Percentiles rank a stretch among this genome's conserved stretches.
phyloP scores from a whole-genome alignment of 768 basidiomycete genomes.

The Steccherinum ochraceum region DNA sequence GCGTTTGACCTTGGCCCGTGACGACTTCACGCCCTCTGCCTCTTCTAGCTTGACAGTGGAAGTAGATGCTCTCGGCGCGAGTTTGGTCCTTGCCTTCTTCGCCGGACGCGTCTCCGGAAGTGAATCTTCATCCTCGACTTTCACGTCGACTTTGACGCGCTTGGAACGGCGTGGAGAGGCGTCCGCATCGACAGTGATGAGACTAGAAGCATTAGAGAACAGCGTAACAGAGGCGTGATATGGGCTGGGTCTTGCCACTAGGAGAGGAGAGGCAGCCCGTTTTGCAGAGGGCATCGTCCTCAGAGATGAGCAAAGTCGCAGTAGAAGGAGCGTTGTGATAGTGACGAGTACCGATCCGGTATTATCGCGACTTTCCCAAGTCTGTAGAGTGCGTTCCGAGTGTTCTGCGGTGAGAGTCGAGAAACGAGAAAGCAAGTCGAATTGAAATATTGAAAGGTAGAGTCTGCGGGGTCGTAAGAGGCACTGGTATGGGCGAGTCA shows the following conservation, averaged over 20 bases:
- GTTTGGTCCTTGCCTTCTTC: slow-evolving; percentile 2
- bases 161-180: slow-evolving; percentile 9
- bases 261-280: slow-evolving; percentile 22
- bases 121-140: slow-evolving; percentile 12
- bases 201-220: slow-evolving; percentile 20
- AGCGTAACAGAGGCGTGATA: slow-evolving; percentile 39
- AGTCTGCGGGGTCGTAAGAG: too few relatives aligned
- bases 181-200: not conserved
- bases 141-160: slow-evolving; percentile 15
- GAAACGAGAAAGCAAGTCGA: too few relatives aligned
- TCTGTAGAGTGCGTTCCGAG: too few relatives aligned
- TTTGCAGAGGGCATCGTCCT: slow-evolving; percentile 3
- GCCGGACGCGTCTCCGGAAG: slow-evolving; percentile 9
- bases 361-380: too few relatives aligned
- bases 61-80: not conserved
- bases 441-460: too few relatives aligned
- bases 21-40: not conserved
- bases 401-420: too few relatives aligned
- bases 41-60: not conserved
- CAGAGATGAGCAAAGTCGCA: too few relatives aligned
- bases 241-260: slow-evolving; percentile 36
- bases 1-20: not conserved
- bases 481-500: too few relatives aligned
- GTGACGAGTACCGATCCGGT: too few relatives aligned
- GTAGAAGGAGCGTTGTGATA: too few relatives aligned